Evolutionary conservation across 148 eudicot genomes (phyloP).

Genomic region (Tetragonia tetragonoides): DNA sequence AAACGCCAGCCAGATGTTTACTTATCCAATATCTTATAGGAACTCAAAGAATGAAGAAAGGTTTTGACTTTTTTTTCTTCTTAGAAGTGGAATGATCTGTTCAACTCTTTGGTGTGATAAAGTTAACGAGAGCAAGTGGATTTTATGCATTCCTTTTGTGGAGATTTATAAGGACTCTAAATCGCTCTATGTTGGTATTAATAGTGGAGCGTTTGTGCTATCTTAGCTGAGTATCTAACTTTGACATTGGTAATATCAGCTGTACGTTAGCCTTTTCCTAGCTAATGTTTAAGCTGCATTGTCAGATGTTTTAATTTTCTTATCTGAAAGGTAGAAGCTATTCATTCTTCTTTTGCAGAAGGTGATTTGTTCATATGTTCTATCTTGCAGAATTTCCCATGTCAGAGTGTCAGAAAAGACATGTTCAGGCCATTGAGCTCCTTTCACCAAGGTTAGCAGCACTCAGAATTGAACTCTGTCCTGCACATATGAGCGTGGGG

Average conservation of each 20-base stretch:
- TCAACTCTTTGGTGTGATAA: background rate
- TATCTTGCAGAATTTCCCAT: constrained; percentile 59
- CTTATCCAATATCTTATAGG: background rate
- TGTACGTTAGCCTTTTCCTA: too few relatives aligned
- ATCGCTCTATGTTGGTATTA: too few relatives aligned
- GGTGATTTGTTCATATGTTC: constrained; percentile 1
- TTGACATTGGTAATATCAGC: too few relatives aligned
- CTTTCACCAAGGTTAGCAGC: constrained; percentile 79
- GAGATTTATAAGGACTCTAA: background rate
- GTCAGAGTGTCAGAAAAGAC: constrained; percentile 67
- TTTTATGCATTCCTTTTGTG: background rate
- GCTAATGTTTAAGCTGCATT: too few relatives aligned
- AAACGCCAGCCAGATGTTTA: too few relatives aligned
- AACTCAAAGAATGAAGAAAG: background rate
- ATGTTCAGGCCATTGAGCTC: constrained; percentile 62
- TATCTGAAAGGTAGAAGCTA: too few relatives aligned
- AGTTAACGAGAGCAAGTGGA: too few relatives aligned
- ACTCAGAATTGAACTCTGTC: constrained; percentile 84
- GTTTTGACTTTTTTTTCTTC: background rate
- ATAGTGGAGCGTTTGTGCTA: too few relatives aligned
- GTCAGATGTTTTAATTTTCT: too few relatives aligned
- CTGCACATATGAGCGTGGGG: constrained; percentile 73
- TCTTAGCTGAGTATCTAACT: too few relatives aligned
- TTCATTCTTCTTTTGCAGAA: background rate
- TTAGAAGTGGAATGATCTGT: background rate